These are phyloP conservation scores for Cyclocybe cylindracea DNA, from an alignment of 768 basidiomycete genomes.

Conservation along the genomic window DNA sequence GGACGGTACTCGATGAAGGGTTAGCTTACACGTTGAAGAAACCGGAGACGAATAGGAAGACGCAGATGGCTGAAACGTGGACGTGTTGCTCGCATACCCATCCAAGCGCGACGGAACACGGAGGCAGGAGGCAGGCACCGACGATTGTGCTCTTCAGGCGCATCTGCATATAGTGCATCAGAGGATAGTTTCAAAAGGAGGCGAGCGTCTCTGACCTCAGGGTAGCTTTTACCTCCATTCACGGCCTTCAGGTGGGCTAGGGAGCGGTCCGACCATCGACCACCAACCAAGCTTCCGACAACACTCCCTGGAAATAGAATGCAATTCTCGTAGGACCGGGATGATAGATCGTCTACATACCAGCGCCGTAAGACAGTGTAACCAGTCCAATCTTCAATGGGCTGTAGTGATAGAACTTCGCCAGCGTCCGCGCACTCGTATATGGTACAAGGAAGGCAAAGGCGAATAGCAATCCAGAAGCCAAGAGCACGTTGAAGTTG, in stretches of 20 bases:
- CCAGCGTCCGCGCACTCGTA: slow-evolving; percentile 72
- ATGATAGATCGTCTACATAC: slow-evolving; percentile 32
- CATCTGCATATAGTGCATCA: slow-evolving; percentile 47
- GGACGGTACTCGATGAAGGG: background rate
- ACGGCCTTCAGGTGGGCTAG: slow-evolving; percentile 36
- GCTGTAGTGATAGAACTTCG: slow-evolving; percentile 60
- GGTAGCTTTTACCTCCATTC: slow-evolving; percentile 45
- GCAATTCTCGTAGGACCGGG: background rate
- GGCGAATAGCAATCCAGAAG: slow-evolving; percentile 59
- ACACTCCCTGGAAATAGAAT: slow-evolving; percentile 30
- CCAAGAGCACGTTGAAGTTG: slow-evolving; percentile 64
- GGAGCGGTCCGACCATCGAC: slow-evolving; percentile 44
- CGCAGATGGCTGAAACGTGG: slow-evolving; percentile 67
- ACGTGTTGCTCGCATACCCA: slow-evolving; percentile 71
- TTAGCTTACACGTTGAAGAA: slow-evolving; percentile 68
- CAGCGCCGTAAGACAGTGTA: slow-evolving; percentile 72
- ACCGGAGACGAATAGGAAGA: slow-evolving; percentile 72
- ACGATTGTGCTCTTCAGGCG: slow-evolving; percentile 63
- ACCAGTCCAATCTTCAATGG: slow-evolving; percentile 76
- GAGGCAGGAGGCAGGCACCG: slow-evolving; percentile 61
- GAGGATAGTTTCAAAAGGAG: background rate
- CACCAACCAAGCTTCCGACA: slow-evolving; percentile 44
- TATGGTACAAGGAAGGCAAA: slow-evolving; percentile 73
- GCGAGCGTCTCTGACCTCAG: slow-evolving; percentile 55
- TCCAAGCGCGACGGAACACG: slow-evolving; percentile 64